Evolutionary conservation across 768 basidiomycete species (phyloP).

Genomic region (Krasilnikovozyma curviuscula): DNA sequence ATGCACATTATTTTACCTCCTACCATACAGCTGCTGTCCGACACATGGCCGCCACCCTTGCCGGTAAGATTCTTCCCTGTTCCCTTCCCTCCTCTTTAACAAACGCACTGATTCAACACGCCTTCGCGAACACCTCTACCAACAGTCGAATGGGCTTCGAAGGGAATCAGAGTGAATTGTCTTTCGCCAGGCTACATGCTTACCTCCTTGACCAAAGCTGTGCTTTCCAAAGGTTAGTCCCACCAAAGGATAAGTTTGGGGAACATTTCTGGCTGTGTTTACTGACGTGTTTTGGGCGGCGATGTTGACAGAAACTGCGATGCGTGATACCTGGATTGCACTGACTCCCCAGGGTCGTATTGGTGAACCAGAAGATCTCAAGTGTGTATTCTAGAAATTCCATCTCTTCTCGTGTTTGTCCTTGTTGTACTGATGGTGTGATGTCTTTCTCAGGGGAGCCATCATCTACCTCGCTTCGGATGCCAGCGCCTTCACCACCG

Average conservation of each 20-base stretch:
- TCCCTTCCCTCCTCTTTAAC: too few relatives aligned
- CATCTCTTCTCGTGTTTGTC: too few relatives aligned
- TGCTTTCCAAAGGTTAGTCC: background rate
- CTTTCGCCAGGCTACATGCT: slow-evolving; percentile 78
- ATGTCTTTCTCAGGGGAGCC: too few relatives aligned
- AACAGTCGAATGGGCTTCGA: slow-evolving; percentile 91
- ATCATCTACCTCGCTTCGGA: slow-evolving; percentile 80
- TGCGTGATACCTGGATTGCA: background rate
- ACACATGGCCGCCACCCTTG: slow-evolving; percentile 9
- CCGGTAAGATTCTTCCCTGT: too few relatives aligned
- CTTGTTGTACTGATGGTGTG: too few relatives aligned
- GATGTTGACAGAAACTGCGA: background rate
- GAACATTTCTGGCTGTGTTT: slow-evolving; percentile 23
- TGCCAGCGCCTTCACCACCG: slow-evolving; percentile 77
- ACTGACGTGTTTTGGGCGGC: too few relatives aligned
- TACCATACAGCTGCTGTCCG: slow-evolving; percentile 9
- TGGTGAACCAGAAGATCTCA: slow-evolving; percentile 80
- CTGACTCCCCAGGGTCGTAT: slow-evolving; percentile 41
- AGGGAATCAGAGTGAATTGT: slow-evolving; percentile 63
- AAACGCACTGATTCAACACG: too few relatives aligned
- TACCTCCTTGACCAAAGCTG: slow-evolving; percentile 68
- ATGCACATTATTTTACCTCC: background rate
- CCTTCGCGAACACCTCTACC: too few relatives aligned
- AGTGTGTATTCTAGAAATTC: too few relatives aligned
- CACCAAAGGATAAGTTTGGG: slow-evolving; percentile 39